Base-by-base conservation (phyloP, 2,329 filamentous ascomycete species). In the Exophiala calicioides region DNA sequence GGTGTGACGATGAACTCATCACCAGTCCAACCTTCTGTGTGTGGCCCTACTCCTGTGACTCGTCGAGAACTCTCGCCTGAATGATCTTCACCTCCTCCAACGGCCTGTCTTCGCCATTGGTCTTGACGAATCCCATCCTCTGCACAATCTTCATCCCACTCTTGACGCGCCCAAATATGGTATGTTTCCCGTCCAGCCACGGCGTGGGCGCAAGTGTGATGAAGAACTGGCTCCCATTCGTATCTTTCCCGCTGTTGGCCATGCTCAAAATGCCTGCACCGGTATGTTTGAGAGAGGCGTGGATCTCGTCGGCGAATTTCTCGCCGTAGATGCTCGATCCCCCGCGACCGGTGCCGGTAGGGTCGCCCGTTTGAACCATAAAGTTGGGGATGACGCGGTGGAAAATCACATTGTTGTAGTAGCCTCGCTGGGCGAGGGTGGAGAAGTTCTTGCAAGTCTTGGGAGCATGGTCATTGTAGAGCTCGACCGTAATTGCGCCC, bases 131-230 rank as follows among this genome's bases (percentile, higher is more conserved):
- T 0, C 90, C 93, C 81, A 98, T 87, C 57, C 89, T 79, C 73
- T 88, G 84, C 20, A 97, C 83, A n/a, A 91, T 77, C 46, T 79
- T 75, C 78, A 97, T 81, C 0, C 93, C 93, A 44, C 71, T 80
- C 72, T 86, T 90, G 29, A 98, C 90, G 43, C 91, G 75, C 1
- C 93, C 93, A 65, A 98, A 98, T 58, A 98, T 94, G 8, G 90
- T 95, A 67, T 98, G 91, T 69, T 95, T 96, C 16, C 90, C 90
- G 69, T 98, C 93, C 50, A 98, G 71, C 91, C 91, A 97, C 0
- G 93, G 93, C 12, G 93, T 91, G 3, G 91, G 91, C 5, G 90
- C 91, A 24, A 97, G 76, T 0, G 93, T 97, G 58, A 98, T 83
- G 66, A 97, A 97, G 70, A 97, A 98, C 70, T 97, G 93, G 48